phyloP scores from a whole-genome alignment of 352 stramenopile species.

The Phytopythium cucurbitacearum region DNA sequence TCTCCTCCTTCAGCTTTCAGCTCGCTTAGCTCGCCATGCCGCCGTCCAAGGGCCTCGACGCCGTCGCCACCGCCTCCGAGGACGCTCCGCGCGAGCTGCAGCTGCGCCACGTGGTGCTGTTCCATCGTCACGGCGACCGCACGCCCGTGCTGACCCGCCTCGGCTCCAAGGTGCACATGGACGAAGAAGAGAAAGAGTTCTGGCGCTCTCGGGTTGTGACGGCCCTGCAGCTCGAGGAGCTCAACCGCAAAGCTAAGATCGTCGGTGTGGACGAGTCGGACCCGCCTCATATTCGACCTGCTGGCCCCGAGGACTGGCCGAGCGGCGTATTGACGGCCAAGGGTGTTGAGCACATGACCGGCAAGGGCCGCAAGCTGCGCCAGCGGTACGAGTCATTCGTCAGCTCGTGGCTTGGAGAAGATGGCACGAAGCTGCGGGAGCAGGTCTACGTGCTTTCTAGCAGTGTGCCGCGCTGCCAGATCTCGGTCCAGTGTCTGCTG shows the following conservation, averaged over 20 bases:
- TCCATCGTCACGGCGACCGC: conserved; percentile 78
- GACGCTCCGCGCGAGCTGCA: conserved; percentile 20
- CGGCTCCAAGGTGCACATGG: conserved; percentile 45
- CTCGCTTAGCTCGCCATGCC: too few species aligned
- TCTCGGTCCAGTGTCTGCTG: conserved; percentile 75
- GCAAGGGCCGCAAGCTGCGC: conserved; percentile 45
- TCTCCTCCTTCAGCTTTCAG: too few species aligned
- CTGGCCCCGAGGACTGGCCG: conserved; percentile 34
- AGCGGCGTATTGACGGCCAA: conserved; percentile 59
- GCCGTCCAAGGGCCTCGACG: too few species aligned
- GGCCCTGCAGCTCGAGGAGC: conserved; percentile 32
- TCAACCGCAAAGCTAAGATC: conserved; percentile 40
- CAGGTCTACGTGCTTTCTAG: conserved; percentile 74
- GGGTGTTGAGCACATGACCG: conserved; percentile 68
- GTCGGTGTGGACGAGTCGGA: conserved; percentile 40
- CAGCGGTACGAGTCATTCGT: conserved; percentile 46
- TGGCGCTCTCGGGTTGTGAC: conserved; percentile 59
- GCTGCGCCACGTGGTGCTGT: conserved; percentile 66
- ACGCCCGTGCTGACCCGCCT: conserved; percentile 64
- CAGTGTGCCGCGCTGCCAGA: conserved; percentile 64
- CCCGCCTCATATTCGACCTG: conserved; percentile 36
- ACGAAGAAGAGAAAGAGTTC: conserved; percentile 52
- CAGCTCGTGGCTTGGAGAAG: neutral
- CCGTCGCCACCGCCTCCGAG: too few species aligned
- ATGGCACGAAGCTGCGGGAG: conserved; percentile 21